Evolutionary conservation across 1,284 basidiomycete genomes (phyloP), one percentile per base, ranked within the genome.

Genomic region (Phenoliferia sp.): DNA sequence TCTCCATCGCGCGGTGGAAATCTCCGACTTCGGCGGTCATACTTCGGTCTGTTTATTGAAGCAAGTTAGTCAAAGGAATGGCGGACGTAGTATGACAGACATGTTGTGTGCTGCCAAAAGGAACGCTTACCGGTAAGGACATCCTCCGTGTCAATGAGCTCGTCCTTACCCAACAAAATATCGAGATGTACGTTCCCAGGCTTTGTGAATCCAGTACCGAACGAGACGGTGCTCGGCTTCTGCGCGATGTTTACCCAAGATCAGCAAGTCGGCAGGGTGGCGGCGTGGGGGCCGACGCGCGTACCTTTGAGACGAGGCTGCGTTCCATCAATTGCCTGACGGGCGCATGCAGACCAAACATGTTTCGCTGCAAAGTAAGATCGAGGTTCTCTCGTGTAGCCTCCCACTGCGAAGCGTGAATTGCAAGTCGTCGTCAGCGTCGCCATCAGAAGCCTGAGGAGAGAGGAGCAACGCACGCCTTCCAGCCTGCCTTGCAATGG

Each of bases 281-380:
- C 4, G 50, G 12, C 3, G 61, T 3, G 50, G 34, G 28, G 28
- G 17, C 4, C 26, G 17, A 34, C 54, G n/a, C 26, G 81, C 87
- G 76, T 75, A 94, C 94, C 69, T 86, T 80, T 61, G 85, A 80
- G 19, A 92, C 91, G 59, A 94, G 85, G 83, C 90, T 90, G 76
- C 94, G 85, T 80, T 99, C 95, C 95, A 99, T 98, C 75, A 95
- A 83, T 66, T 87, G 82, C 56, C 94, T 85, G 78, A 96, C 85
- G 6, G 95, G 95, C 44, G 90, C 88, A 74, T 91, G 90, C 72
- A 98, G 78, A 48, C 95, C 95, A 77, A 89, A 90, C 48, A 88
- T 80, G 79, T 94, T 88, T 64, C 94, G 86, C 78, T 93, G 86
- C 80, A 96, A 82, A 56, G 87, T 92, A 69, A 96, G 83, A 78